Conservation (phyloP, 1,139 yeast species). For the Casaregolazyma lundiana region DNA sequence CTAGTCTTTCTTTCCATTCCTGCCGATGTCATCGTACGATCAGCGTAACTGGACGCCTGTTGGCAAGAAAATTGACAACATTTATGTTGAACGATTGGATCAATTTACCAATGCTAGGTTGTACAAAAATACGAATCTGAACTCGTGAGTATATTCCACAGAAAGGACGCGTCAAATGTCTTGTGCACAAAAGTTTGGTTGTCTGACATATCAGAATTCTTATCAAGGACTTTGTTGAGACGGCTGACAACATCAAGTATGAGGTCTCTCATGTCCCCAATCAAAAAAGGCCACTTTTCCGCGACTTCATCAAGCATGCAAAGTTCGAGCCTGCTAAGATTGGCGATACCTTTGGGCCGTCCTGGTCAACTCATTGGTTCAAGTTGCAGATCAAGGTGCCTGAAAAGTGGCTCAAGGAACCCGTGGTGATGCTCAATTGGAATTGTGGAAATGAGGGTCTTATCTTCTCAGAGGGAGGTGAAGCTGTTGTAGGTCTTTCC, state of each 20-base stretch:
- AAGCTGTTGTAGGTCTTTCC: constrained; percentile 77
- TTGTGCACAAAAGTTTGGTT: background rate
- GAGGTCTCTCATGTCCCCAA: constrained; percentile 65
- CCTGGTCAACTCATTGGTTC: constrained; percentile 97
- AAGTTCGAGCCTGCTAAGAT: constrained; percentile 55
- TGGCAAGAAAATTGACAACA: constrained; percentile 76
- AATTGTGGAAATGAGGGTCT: constrained; percentile 85
- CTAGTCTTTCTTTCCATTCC: too few relatives aligned
- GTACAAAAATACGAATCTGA: constrained; percentile 63
- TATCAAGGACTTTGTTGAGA: constrained; percentile 24
- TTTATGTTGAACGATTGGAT: constrained; percentile 71
- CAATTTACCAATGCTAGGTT: constrained; percentile 73
- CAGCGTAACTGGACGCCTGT: constrained; percentile 43
- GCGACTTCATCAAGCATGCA: constrained; percentile 53
- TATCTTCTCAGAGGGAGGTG: constrained; percentile 61
- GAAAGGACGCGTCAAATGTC: background rate
- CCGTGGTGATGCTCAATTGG: constrained; percentile 69
- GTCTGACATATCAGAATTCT: background rate
- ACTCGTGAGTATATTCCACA: constrained; percentile 47
- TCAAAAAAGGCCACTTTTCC: constrained; percentile 68
- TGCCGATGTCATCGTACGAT: constrained; percentile 4
- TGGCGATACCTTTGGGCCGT: constrained; percentile 82
- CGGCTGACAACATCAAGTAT: constrained; percentile 42
- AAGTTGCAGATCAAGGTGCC: constrained; percentile 63
- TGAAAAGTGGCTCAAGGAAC: constrained; percentile 29